A percentile compares a stretch with the other conserved stretches of the same genome.
phyloP scores from a whole-genome alignment of 495 filamentous ascomycete genomes.

The Ramalina intermedia region DNA sequence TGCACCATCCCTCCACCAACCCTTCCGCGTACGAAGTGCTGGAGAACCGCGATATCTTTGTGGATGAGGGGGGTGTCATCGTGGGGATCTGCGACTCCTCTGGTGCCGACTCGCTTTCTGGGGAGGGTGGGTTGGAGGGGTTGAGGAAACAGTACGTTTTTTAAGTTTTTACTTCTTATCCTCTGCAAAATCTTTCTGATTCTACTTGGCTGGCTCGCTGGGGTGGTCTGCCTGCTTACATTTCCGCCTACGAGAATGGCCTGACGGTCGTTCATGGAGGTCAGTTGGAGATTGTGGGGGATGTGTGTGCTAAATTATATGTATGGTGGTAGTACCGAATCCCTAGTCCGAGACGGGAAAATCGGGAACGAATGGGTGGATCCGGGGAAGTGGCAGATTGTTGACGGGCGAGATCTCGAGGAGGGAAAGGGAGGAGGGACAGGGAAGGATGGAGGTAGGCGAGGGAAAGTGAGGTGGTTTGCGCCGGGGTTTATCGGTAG shows the following conservation, averaged over 20 bases:
- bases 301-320: too few species aligned
- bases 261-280: too few species aligned
- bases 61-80: constrained; percentile 53
- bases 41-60: constrained; percentile 47
- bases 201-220: too few species aligned
- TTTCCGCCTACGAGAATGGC: too few species aligned
- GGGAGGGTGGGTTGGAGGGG: constrained; percentile 19
- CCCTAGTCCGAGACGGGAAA: too few species aligned
- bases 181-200: too few species aligned
- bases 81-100: background rate
- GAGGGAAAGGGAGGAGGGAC: background rate
- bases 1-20: constrained; percentile 20
- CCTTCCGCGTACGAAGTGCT: constrained; percentile 2
- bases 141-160: background rate
- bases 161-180: background rate
- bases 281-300: too few species aligned
- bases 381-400: constrained; percentile 5
- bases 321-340: too few species aligned
- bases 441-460: constrained; percentile 20
- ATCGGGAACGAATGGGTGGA: constrained; percentile 14
- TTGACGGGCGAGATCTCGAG: background rate
- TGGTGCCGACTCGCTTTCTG: too few species aligned
- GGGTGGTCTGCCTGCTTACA: too few species aligned
- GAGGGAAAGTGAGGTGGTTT: constrained; percentile 48
- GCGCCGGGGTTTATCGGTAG: constrained; percentile 87